phyloP scores from a whole-genome alignment of 129 eudicot species.

The Rutidosis leptorrhynchoides region DNA sequence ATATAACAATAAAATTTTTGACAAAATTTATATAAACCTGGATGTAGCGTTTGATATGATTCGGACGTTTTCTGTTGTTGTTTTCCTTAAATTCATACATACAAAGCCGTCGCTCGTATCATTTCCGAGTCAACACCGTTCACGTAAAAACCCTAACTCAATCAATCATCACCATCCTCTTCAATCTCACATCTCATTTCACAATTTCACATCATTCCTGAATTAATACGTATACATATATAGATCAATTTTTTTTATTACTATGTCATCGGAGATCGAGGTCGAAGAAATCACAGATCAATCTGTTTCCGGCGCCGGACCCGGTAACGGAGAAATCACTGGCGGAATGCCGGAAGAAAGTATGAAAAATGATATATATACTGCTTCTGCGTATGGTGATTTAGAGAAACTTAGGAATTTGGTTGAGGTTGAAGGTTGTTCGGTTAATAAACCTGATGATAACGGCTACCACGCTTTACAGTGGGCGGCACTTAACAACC shows the following conservation, averaged over 20 bases:
- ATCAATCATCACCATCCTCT: constrained; percentile 6
- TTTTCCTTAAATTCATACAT: constrained; percentile 4
- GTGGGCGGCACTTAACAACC: constrained; percentile 99
- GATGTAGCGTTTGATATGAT: constrained; percentile 4
- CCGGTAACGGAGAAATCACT: constrained; percentile 21
- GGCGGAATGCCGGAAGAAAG: constrained; percentile 50
- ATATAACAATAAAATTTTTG: no score
- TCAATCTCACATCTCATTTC: constrained; percentile 8
- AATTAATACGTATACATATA: background rate
- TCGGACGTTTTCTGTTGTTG: constrained; percentile 32
- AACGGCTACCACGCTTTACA: constrained; percentile 91
- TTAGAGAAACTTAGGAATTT: constrained; percentile 82
- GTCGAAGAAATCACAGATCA: constrained; percentile 64
- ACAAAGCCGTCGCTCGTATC: constrained; percentile 20
- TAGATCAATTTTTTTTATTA: background rate
- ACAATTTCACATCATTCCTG: constrained; percentile 1
- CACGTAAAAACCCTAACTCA: constrained; percentile 43
- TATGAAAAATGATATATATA: constrained; percentile 76
- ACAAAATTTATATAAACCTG: no score
- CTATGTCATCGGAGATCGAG: constrained; percentile 96
- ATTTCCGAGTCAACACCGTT: constrained; percentile 30
- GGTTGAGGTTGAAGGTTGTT: constrained; percentile 85
- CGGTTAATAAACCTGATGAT: constrained; percentile 69
- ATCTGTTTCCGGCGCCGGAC: constrained; percentile 14
- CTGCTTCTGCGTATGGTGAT: constrained; percentile 98